phyloP scores from a whole-genome alignment of 805 yeast genomes.

The Metschnikowia anglica region DNA sequence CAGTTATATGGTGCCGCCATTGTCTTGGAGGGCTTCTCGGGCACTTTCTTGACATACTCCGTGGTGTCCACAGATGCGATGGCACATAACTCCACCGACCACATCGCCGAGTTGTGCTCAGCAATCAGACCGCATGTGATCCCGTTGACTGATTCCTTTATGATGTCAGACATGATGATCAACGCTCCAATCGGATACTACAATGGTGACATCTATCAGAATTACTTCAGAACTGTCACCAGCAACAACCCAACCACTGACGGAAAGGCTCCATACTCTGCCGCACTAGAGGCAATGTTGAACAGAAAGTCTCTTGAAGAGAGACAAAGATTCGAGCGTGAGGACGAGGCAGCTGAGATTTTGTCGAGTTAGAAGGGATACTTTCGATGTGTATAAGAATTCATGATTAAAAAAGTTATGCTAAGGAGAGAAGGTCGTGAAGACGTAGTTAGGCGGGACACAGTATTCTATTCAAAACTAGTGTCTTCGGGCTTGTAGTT shows the following conservation, averaged over 20 bases:
- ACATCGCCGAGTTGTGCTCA: constrained; percentile 34
- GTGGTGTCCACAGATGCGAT: constrained; percentile 52
- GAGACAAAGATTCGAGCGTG: constrained; percentile 41
- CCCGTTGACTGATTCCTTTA: constrained; percentile 81
- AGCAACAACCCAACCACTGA: constrained; percentile 47
- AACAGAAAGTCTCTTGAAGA: constrained; percentile 36
- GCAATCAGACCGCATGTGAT: constrained; percentile 62
- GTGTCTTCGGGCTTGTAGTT: constrained; percentile 87
- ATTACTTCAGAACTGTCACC: constrained; percentile 62
- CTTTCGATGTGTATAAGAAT: background rate
- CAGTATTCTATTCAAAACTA: constrained; percentile 24
- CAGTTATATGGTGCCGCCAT: constrained; percentile 57
- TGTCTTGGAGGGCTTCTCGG: constrained; percentile 65
- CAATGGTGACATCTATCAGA: constrained; percentile 81
- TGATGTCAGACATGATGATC: constrained; percentile 74
- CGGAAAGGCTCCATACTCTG: constrained; percentile 62
- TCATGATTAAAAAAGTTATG: background rate
- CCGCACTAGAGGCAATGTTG: constrained; percentile 40
- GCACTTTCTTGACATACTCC: constrained; percentile 65
- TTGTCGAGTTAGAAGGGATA: constrained; percentile 21
- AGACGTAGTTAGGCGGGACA: background rate
- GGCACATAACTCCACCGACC: constrained; percentile 44
- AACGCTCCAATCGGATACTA: constrained; percentile 80
- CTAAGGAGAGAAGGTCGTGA: background rate
- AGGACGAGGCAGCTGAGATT: constrained; percentile 32